Evolutionary conservation across 75 land plant species (phyloP).

Genomic region (Picea sitchensis): DNA sequence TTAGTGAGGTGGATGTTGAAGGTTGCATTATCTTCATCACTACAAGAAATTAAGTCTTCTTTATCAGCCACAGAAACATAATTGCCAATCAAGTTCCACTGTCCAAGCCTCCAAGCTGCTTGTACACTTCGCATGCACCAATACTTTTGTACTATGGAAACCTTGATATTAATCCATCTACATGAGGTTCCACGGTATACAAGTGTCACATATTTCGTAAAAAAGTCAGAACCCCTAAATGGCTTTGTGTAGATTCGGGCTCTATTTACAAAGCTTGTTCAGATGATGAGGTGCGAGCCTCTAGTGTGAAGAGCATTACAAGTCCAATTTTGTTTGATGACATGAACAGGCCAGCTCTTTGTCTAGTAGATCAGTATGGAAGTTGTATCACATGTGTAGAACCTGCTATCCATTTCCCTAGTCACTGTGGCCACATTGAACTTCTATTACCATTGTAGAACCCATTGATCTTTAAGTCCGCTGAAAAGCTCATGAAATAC

Average conservation of each 20-base stretch:
- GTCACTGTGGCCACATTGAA: slow-evolving; percentile 95
- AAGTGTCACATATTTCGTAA: slow-evolving; percentile 79
- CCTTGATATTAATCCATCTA: slow-evolving; percentile 84
- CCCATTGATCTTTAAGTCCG: slow-evolving; percentile 66
- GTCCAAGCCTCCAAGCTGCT: slow-evolving; percentile 98
- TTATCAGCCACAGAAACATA: slow-evolving; percentile 71
- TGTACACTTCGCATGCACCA: slow-evolving; percentile 97
- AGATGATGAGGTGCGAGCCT: slow-evolving; percentile 16
- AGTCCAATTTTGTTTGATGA: too few species aligned
- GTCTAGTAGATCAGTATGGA: too few species aligned
- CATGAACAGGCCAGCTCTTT: too few species aligned
- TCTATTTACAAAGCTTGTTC: slow-evolving; percentile 97
- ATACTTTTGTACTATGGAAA: slow-evolving; percentile 67
- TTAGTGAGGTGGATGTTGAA: slow-evolving; percentile 33
- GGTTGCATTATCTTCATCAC: too few species aligned
- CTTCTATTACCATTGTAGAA: slow-evolving; percentile 77
- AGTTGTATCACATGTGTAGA: slow-evolving; percentile 86
- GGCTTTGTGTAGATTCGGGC: slow-evolving; percentile 75
- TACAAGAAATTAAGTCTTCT: slow-evolving; percentile 43
- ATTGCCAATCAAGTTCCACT: slow-evolving; percentile 90
- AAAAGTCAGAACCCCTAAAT: slow-evolving; percentile 32
- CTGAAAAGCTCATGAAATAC: slow-evolving; percentile 46
- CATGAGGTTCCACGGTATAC: slow-evolving; percentile 92
- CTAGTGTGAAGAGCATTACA: too few species aligned
- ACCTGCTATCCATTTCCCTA: slow-evolving; percentile 52